A percentile compares a stretch with the other conserved stretches of the same genome.
These are phyloP conservation scores for Ramichloridium luteum DNA, from an alignment of 2,329 filamentous ascomycete species.

Conservation along the genomic window DNA sequence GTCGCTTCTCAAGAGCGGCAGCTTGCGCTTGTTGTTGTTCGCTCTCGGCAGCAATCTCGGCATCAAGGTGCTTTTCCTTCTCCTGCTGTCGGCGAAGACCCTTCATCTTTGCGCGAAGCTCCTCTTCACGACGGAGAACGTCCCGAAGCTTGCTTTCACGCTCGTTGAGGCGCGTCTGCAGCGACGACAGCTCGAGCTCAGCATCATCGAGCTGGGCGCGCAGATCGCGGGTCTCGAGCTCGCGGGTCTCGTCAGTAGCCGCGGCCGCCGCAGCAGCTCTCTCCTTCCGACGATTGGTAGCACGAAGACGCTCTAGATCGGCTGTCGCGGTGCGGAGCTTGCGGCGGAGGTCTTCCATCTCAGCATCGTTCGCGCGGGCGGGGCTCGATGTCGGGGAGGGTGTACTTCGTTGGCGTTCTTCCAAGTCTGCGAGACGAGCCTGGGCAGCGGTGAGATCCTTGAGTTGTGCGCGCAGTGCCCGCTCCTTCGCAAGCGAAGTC, in stretches of 20 bases:
- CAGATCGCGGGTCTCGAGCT: constrained; percentile 29
- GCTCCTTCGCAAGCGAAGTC: constrained; percentile 21
- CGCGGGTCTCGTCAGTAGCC: constrained; percentile 17
- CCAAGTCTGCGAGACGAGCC: constrained; percentile 23
- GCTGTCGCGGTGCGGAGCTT: constrained; percentile 23
- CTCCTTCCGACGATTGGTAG: constrained; percentile 17
- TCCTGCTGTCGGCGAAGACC: constrained; percentile 13
- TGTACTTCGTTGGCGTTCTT: constrained; percentile 24
- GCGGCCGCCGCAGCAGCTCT: constrained; percentile 6
- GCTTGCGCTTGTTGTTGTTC: constrained; percentile 30
- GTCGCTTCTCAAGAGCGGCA: constrained; percentile 54
- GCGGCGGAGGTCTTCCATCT: constrained; percentile 29
- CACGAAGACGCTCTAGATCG: constrained; percentile 23
- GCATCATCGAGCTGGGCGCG: constrained; percentile 27
- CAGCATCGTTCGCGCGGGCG: constrained; percentile 27
- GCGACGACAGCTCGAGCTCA: constrained; percentile 28
- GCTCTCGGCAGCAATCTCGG: constrained; percentile 21
- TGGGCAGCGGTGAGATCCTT: constrained; percentile 22
- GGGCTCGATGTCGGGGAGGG: constrained; percentile 19
- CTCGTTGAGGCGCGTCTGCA: constrained; percentile 25
- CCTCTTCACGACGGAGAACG: constrained; percentile 22
- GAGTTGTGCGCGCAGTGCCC: constrained; percentile 26
- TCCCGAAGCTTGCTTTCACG: constrained; percentile 21
- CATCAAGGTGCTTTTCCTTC: constrained; percentile 21
- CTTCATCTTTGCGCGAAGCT: constrained; percentile 25